A percentile compares a stretch with the other conserved stretches of the same genome.
Conservation (phyloP, 2,329 filamentous ascomycete species). For the Diaporthe ampelina region DNA sequence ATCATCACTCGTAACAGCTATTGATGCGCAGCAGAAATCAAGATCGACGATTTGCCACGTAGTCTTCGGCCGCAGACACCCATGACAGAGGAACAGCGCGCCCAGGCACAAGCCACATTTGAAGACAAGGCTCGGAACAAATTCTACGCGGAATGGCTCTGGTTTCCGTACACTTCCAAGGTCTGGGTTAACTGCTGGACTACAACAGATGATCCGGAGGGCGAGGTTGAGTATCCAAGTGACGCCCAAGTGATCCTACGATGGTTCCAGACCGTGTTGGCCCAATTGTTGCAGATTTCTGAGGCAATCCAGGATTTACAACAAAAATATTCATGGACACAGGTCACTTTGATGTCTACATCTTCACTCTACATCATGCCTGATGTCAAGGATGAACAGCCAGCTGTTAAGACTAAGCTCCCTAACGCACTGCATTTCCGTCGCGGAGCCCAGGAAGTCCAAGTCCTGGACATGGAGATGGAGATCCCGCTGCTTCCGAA, state of each 20-base stretch:
- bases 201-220: slow-evolving; percentile 49
- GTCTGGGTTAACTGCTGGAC: slow-evolving; percentile 64
- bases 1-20: background rate
- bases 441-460: slow-evolving; percentile 61
- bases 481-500: slow-evolving; percentile 58
- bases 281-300: slow-evolving; percentile 45
- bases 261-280: slow-evolving; percentile 44
- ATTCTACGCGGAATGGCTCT: slow-evolving; percentile 65
- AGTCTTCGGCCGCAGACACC: slow-evolving; percentile 50
- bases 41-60: slow-evolving; percentile 53
- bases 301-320: slow-evolving; percentile 46
- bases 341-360: slow-evolving; percentile 51
- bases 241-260: slow-evolving; percentile 47
- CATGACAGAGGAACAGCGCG: slow-evolving; percentile 51
- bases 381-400: slow-evolving; percentile 40
- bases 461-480: slow-evolving; percentile 60
- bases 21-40: slow-evolving; percentile 22
- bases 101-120: slow-evolving; percentile 53
- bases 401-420: slow-evolving; percentile 55
- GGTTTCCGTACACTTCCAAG: slow-evolving; percentile 61
- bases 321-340: slow-evolving; percentile 36
- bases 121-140: slow-evolving; percentile 54
- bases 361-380: slow-evolving; percentile 51
- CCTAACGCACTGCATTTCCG: slow-evolving; percentile 63
- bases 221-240: slow-evolving; percentile 54